Percentiles rank a stretch among this genome's conserved stretches.
These are phyloP conservation scores for Durio zibethinus DNA, from an alignment of 345 rosid genomes.

Conservation along the genomic window DNA sequence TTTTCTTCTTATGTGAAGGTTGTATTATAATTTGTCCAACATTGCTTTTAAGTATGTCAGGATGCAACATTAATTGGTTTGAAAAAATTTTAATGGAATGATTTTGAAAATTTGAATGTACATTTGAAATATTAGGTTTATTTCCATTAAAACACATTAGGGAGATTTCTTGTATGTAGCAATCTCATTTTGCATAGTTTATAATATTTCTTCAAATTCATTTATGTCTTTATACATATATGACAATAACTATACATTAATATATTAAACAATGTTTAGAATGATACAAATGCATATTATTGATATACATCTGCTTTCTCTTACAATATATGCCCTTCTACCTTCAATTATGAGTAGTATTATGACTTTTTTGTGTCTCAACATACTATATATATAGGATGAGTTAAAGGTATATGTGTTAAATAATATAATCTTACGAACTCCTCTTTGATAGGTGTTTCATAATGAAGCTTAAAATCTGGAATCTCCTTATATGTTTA, in stretches of 20 bases:
- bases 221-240: background rate
- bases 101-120: background rate
- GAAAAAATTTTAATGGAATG: background rate
- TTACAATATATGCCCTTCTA: slow-evolving; percentile 22
- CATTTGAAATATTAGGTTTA: background rate
- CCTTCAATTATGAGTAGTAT: slow-evolving; percentile 26
- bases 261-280: slow-evolving; percentile 10
- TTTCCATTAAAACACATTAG: background rate
- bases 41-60: background rate
- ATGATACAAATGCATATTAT: slow-evolving; percentile 15
- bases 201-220: background rate
- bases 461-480: background rate
- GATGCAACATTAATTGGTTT: background rate
- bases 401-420: slow-evolving; percentile 25
- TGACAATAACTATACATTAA: slow-evolving; percentile 4
- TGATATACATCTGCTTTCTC: slow-evolving; percentile 21
- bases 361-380: slow-evolving; percentile 32
- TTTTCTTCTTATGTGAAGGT: slow-evolving; percentile 1
- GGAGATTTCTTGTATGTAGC: background rate
- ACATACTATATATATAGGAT: slow-evolving; percentile 21
- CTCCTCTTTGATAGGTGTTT: slow-evolving; percentile 10
- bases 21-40: background rate
- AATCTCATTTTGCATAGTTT: background rate
- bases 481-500: background rate
- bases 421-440: background rate